phyloP scores from a whole-genome alignment of 1,284 basidiomycete genomes.

The Apiotrichum gracile region DNA sequence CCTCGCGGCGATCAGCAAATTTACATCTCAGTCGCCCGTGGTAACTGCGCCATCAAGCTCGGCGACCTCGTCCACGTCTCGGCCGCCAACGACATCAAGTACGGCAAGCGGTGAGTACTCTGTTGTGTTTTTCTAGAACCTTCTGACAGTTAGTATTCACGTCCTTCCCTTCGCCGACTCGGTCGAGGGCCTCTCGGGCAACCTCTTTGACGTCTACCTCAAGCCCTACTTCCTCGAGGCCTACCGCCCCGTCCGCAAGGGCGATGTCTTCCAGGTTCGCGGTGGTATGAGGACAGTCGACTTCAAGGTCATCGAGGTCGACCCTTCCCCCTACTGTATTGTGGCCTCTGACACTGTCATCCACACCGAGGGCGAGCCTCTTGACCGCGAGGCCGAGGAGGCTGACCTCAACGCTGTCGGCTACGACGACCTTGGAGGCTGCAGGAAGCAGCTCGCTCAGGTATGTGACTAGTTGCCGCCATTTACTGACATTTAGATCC shows the following conservation, averaged over 20 bases:
- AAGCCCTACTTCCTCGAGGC: slow-evolving; percentile 99
- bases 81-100: slow-evolving; percentile 96
- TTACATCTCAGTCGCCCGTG: slow-evolving; percentile 70
- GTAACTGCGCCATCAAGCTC: slow-evolving; percentile 96
- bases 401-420: slow-evolving; percentile 94
- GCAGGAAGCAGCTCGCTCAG: slow-evolving; percentile 99
- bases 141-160: slow-evolving; percentile 57
- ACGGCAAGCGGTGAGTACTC: slow-evolving; percentile 70
- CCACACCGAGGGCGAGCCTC: slow-evolving; percentile 81
- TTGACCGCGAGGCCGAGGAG: slow-evolving; percentile 99
- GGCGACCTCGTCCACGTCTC: slow-evolving; percentile 95
- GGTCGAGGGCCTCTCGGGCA: slow-evolving; percentile 91
- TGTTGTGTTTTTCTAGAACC: not conserved
- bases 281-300: slow-evolving; percentile 97
- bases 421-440: slow-evolving; percentile 98
- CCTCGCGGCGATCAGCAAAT: not conserved
- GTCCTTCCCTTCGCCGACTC: slow-evolving; percentile 98
- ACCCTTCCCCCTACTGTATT: slow-evolving; percentile 44
- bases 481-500: no score
- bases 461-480: no score
- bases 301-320: slow-evolving; percentile 66
- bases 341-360: slow-evolving; percentile 44
- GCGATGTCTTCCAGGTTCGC: slow-evolving; percentile 94
- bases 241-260: slow-evolving; percentile 44
- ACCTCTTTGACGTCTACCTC: slow-evolving; percentile 97